These are phyloP conservation scores for Tetracentron sinense DNA, from an alignment of 164 flowering plant species.

Conservation along the genomic window DNA sequence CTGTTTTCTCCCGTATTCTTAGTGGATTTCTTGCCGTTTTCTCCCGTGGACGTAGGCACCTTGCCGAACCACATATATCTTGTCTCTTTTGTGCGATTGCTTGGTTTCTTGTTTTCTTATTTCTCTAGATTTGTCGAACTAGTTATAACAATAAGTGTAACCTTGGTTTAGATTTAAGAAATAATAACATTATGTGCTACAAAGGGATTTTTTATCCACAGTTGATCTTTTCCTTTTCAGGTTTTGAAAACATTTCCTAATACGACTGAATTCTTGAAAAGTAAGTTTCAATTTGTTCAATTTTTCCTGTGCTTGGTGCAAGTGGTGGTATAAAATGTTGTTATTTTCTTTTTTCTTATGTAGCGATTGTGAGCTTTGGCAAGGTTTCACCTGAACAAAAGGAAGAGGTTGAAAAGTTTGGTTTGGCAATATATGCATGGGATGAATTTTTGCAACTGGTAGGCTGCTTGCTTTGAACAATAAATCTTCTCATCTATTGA, in stretches of 20 bases:
- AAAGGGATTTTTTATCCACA: background rate
- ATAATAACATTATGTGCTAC: background rate
- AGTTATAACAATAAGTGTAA: too few relatives aligned
- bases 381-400: constrained; percentile 63
- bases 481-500: constrained; percentile 7
- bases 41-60: too few relatives aligned
- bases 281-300: constrained; percentile 40
- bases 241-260: constrained; percentile 75
- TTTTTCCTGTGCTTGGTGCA: constrained; percentile 5
- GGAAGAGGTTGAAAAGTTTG: constrained; percentile 55
- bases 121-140: too few relatives aligned
- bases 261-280: constrained; percentile 53
- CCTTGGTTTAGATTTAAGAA: too few relatives aligned
- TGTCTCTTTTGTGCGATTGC: too few relatives aligned
- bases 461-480: constrained; percentile 18
- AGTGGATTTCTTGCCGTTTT: too few relatives aligned
- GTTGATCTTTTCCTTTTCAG: constrained; percentile 35
- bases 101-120: too few relatives aligned
- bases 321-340: background rate
- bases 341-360: constrained; percentile 3
- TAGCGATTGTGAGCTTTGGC: constrained; percentile 95
- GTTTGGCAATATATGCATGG: constrained; percentile 68
- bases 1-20: too few relatives aligned
- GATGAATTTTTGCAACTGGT: constrained; percentile 80
- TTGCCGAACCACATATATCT: too few relatives aligned